These are phyloP conservation scores for Cylindricascospora bacillispora DNA, from an alignment of 1,139 yeast species.

Conservation along the genomic window DNA sequence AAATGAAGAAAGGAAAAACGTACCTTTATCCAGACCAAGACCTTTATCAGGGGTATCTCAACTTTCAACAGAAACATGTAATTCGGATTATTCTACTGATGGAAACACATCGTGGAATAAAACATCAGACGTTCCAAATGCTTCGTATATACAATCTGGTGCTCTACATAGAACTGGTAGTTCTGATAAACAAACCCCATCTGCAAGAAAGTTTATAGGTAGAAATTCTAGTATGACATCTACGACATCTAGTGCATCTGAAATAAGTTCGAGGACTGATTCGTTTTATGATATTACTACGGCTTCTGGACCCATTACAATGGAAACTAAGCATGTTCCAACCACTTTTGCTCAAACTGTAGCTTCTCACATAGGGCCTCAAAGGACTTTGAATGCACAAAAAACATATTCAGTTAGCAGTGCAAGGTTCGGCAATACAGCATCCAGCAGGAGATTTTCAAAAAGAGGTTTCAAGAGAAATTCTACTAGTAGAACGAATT, in stretches of 20 bases:
- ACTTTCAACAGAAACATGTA: constrained; percentile 43
- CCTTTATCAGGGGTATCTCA: constrained; percentile 61
- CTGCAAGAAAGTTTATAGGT: constrained; percentile 13
- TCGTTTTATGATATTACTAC: constrained; percentile 30
- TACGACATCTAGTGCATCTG: constrained; percentile 31
- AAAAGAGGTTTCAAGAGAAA: constrained; percentile 14
- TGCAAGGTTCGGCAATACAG: constrained; percentile 18
- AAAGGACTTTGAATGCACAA: constrained; percentile 25
- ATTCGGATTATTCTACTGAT: constrained; percentile 27
- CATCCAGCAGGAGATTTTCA: constrained; percentile 16
- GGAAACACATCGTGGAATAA: constrained; percentile 21
- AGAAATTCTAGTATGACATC: constrained; percentile 29
- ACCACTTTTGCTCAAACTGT: constrained; percentile 17
- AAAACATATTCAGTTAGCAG: constrained; percentile 32
- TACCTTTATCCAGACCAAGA: constrained; percentile 28
- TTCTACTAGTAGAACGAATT: constrained; percentile 13
- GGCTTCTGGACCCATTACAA: constrained; percentile 17
- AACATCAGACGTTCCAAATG: constrained; percentile 7
- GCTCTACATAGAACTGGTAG: constrained; percentile 8
- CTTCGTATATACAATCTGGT: constrained; percentile 7
- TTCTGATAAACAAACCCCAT: constrained; percentile 9
- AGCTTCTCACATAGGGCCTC: constrained; percentile 17
- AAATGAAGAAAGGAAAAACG: constrained; percentile 8
- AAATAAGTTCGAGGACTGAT: constrained; percentile 29
- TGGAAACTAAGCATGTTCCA: constrained; percentile 12